A percentile compares a stretch with the other conserved stretches of the same genome.
Conservation (phyloP, 768 basidiomycete species). For the Mycena maculata region DNA sequence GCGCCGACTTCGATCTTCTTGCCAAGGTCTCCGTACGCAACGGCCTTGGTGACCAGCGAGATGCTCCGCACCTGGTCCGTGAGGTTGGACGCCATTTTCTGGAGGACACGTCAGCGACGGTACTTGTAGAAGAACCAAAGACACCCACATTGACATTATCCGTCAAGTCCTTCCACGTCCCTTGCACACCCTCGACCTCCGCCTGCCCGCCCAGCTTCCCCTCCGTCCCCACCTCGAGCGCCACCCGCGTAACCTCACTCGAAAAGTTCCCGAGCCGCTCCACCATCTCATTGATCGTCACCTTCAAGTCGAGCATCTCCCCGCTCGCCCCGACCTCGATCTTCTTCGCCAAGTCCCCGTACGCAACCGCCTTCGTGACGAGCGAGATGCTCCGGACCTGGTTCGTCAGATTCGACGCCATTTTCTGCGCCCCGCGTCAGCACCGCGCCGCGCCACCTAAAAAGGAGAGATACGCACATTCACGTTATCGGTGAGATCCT, state of each 20-base stretch:
- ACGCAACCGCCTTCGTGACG: conserved; percentile 31
- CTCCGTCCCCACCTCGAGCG: conserved; percentile 31
- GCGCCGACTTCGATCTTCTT: conserved; percentile 29
- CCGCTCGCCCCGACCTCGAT: conserved; percentile 32
- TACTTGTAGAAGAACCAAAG: background rate
- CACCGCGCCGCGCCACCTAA: conserved; percentile 61
- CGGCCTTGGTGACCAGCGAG: conserved; percentile 32
- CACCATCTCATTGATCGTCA: conserved; percentile 36
- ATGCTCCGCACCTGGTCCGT: conserved; percentile 44
- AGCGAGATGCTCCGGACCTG: conserved; percentile 25
- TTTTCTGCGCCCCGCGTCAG: conserved; percentile 16
- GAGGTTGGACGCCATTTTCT: conserved; percentile 64
- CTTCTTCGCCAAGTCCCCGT: conserved; percentile 26
- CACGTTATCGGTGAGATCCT: conserved; percentile 30
- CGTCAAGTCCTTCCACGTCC: conserved; percentile 34
- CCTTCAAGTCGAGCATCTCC: conserved; percentile 35
- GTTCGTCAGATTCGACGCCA: conserved; percentile 27
- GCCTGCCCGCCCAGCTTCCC: conserved; percentile 31
- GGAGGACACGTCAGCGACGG: background rate
- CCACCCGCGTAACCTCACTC: conserved; percentile 31
- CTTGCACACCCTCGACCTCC: conserved; percentile 32
- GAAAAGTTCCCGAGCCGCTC: conserved; percentile 29
- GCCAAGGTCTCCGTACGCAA: conserved; percentile 28
- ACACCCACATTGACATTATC: conserved; percentile 47
- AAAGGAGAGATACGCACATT: conserved; percentile 60